phyloP scores from a whole-genome alignment of 2,329 filamentous ascomycete genomes.

The Bipolaris gigantea region DNA sequence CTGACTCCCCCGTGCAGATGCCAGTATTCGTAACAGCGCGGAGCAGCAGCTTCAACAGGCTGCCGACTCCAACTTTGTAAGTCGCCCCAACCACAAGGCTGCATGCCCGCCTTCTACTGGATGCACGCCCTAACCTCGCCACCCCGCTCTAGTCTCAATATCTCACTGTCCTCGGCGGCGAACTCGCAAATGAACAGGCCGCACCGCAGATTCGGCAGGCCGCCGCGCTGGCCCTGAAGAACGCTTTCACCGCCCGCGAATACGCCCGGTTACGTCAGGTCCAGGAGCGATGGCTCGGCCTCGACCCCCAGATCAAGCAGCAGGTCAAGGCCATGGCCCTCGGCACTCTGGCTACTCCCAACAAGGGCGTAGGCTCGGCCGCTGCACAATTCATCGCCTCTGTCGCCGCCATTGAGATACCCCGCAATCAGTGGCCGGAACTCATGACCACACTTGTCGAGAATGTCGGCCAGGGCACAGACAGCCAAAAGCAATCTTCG shows the following conservation, averaged over 20 bases:
- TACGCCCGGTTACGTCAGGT: conserved; percentile 82
- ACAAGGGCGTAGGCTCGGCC: conserved; percentile 81
- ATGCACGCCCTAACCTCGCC: conserved; percentile 37
- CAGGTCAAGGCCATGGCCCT: conserved; percentile 90
- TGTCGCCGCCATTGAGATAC: conserved; percentile 92
- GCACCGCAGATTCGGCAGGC: conserved; percentile 85
- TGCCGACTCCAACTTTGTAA: conserved; percentile 93
- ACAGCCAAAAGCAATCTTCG: conserved; percentile 91
- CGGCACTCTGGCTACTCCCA: conserved; percentile 78
- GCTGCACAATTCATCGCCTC: conserved; percentile 94
- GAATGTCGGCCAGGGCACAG: conserved; percentile 83
- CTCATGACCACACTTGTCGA: conserved; percentile 86
- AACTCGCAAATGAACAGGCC: conserved; percentile 87
- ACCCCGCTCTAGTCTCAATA: conserved; percentile 72
- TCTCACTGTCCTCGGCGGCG: conserved; percentile 78
- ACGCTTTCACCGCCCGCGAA: conserved; percentile 95
- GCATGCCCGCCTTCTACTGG: conserved; percentile 16
- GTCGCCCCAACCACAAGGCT: conserved; percentile 42
- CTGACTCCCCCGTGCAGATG: conserved; percentile 65
- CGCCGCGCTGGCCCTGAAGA: conserved; percentile 95
- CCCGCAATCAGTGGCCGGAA: conserved; percentile 89
- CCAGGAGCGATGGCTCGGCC: conserved; percentile 88
- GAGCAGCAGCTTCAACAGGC: conserved; percentile 94
- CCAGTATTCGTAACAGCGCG: conserved; percentile 82
- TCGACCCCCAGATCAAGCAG: conserved; percentile 78